Evolutionary conservation across 2,329 filamentous ascomycete genomes (phyloP).

Genomic region (Fusarium luffae): DNA sequence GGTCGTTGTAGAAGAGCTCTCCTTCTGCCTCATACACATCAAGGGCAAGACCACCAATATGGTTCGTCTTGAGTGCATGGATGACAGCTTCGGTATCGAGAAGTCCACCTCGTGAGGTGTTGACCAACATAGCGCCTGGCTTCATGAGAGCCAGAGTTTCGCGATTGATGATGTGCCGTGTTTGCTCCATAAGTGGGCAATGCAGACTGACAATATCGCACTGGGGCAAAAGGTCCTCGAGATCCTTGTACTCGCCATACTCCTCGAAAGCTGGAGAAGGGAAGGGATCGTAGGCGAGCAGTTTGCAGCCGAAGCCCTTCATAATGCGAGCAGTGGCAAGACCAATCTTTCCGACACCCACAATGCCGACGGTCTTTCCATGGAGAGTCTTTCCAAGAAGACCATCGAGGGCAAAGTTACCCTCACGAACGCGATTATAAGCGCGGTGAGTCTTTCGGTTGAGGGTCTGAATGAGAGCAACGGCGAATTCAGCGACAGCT

Average conservation of each 20-base stretch:
- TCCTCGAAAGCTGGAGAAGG: conserved; percentile 60
- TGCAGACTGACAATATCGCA: conserved; percentile 74
- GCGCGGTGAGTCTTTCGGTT: conserved; percentile 75
- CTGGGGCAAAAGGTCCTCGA: conserved; percentile 64
- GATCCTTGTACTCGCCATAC: conserved; percentile 62
- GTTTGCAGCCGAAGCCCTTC: conserved; percentile 70
- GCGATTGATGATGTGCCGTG: conserved; percentile 69
- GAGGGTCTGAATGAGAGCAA: conserved; percentile 74
- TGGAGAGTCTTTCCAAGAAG: conserved; percentile 69
- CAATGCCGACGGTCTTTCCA: conserved; percentile 73
- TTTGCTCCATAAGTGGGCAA: conserved; percentile 71
- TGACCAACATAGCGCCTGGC: conserved; percentile 69
- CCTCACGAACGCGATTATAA: conserved; percentile 75
- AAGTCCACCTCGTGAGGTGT: conserved; percentile 75
- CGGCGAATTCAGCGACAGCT: conserved; percentile 75
- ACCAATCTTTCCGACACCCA: conserved; percentile 75
- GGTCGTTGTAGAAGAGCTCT: conserved; percentile 73
- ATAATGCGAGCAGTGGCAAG: conserved; percentile 70
- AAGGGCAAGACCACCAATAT: conserved; percentile 70
- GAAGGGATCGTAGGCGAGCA: conserved; percentile 71
- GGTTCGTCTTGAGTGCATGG: conserved; percentile 67
- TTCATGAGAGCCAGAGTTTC: conserved; percentile 67
- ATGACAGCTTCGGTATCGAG: conserved; percentile 71
- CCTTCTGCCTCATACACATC: conserved; percentile 76
- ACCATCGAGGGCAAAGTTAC: conserved; percentile 74